phyloP scores from a whole-genome alignment of 148 eudicot species.

The Chenopodium album region DNA sequence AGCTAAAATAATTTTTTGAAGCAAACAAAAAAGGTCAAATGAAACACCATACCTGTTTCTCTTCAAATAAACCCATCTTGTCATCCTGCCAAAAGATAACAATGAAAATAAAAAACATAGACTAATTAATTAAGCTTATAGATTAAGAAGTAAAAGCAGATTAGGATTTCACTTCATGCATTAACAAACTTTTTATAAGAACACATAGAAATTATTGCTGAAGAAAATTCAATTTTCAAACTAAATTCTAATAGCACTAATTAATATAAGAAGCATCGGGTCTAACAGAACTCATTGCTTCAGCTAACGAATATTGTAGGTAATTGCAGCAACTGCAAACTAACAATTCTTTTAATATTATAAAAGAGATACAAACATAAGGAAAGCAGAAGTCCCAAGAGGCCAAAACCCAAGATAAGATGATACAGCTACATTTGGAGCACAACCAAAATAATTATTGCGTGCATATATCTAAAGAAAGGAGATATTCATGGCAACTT shows the following conservation, averaged over 20 bases:
- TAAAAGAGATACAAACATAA: too few relatives aligned
- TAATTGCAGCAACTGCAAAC: neutral
- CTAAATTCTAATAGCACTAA: neutral
- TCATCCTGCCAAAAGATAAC: constrained; percentile 51
- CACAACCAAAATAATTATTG: too few relatives aligned
- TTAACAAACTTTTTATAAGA: neutral
- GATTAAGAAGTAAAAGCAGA: neutral
- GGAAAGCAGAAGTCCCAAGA: too few relatives aligned
- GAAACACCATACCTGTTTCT: constrained; percentile 59
- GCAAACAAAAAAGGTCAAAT: neutral
- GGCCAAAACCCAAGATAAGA: too few relatives aligned
- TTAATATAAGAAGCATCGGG: neutral
- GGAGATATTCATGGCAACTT: too few relatives aligned
- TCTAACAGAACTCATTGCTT: neutral
- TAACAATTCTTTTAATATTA: too few relatives aligned
- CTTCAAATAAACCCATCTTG: constrained; percentile 54
- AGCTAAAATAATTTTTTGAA: neutral
- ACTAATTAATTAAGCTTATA: neutral
- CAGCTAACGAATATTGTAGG: neutral
- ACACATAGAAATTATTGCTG: neutral
- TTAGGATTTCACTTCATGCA: neutral
- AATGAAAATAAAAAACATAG: constrained; percentile 5
- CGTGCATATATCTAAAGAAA: too few relatives aligned
- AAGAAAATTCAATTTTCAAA: neutral
- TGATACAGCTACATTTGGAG: too few relatives aligned